Evolutionary conservation across 139 green algal genomes (phyloP).

Genomic region (Tetradesmus obliquus): DNA sequence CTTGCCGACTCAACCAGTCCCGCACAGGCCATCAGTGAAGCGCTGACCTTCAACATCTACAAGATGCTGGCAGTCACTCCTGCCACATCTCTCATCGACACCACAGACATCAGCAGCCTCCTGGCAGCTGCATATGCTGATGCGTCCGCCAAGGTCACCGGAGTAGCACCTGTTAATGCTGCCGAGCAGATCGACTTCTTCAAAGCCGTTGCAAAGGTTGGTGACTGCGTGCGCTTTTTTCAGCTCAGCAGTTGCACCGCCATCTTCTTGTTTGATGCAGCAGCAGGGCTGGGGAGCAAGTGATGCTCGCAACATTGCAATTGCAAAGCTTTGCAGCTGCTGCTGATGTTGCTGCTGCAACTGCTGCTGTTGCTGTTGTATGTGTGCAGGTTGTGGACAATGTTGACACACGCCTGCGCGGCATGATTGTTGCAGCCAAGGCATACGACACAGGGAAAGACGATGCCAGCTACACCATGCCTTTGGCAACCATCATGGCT

Average conservation of each 20-base stretch:
- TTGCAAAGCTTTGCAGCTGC: not conserved
- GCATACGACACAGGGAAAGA: not conserved
- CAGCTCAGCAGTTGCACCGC: too few relatives aligned
- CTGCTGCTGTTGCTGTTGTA: not conserved
- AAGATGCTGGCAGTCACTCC: not conserved
- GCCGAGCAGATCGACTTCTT: not conserved
- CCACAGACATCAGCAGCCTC: not conserved
- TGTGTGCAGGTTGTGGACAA: not conserved
- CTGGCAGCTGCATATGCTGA: not conserved
- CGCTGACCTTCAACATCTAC: not conserved
- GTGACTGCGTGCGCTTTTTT: too few relatives aligned
- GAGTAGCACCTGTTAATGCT: not conserved
- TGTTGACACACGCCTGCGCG: not conserved
- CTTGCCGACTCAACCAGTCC: not conserved
- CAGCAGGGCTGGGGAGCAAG: not conserved
- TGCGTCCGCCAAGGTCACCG: not conserved
- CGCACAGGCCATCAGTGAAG: not conserved
- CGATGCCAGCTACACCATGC: not conserved
- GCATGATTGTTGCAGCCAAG: not conserved
- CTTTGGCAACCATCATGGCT: not conserved
- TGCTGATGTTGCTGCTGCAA: not conserved
- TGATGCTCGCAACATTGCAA: not conserved
- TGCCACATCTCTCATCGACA: not conserved
- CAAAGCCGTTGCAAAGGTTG: not conserved
- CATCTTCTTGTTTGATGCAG: too few relatives aligned